phyloP scores from a whole-genome alignment of 768 basidiomycete species.

The Tulasnella sp. region DNA sequence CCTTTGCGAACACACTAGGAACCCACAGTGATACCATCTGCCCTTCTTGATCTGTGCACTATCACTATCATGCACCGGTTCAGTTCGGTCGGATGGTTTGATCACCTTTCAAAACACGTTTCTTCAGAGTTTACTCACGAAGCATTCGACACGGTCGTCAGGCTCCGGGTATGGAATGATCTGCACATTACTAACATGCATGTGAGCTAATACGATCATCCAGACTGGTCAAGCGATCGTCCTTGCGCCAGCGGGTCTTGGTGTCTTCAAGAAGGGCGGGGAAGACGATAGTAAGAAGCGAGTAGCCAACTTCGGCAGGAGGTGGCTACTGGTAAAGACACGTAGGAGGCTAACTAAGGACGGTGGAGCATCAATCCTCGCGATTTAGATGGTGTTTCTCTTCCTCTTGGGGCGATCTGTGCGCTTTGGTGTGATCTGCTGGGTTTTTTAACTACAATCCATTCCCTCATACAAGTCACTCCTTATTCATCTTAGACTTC shows the following conservation, averaged over 20 bases:
- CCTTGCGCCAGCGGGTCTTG: constrained; percentile 53
- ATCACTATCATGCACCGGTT: constrained; percentile 1
- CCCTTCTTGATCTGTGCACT: constrained; percentile 7
- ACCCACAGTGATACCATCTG: constrained; percentile 8
- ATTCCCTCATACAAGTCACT: no score
- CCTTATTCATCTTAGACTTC: no score
- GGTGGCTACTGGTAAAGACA: constrained; percentile 51
- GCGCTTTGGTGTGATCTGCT: not conserved
- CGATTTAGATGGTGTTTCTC: not conserved
- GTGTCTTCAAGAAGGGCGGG: constrained; percentile 29
- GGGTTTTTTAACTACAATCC: no score
- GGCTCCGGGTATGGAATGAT: constrained; percentile 40
- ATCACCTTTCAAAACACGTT: constrained; percentile 32
- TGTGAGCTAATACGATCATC: not conserved
- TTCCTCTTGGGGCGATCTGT: not conserved
- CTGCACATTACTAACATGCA: not conserved
- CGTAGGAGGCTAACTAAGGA: constrained; percentile 50
- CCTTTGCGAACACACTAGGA: not conserved
- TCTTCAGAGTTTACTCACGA: constrained; percentile 47
- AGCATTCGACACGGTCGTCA: constrained; percentile 56
- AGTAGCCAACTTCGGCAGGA: constrained; percentile 41
- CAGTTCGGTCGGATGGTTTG: not conserved
- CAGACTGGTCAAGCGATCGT: constrained; percentile 66
- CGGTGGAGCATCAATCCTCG: constrained; percentile 44
- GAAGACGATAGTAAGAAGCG: not conserved